Evolutionary conservation across 176 grass and related monocot genomes (phyloP), one percentile per base, ranked within the genome.

Genomic region (Calamus simplicifolius): DNA sequence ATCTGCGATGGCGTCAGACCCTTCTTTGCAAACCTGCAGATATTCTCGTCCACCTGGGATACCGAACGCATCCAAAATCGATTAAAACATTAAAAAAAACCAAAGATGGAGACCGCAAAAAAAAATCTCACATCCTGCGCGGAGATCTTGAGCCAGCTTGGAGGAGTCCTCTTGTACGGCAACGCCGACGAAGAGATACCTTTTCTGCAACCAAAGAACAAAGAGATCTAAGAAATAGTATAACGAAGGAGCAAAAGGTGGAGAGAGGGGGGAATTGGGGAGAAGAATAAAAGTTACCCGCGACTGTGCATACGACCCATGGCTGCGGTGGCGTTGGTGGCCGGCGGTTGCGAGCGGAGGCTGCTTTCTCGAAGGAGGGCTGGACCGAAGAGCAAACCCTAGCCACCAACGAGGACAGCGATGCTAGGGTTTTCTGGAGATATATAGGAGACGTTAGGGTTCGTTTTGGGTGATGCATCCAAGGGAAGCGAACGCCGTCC

Each of bases 231-330:
- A 43, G 10, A 43, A 2, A 43, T 43, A 13, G 35, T 13, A 12
- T 13, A 43, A 13, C 8, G 35, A 43, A 26, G 16, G 23, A 4
- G 19, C 16, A 5, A 52, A 49, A 5, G 57, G 18, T 1, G 0
- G 3, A 28, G 5, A 1, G 6, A 4, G 3, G 8, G n/a, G 13
- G 4, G 3, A 15, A 12, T 0, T 0, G 10, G 17, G 15, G 5
- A 3, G 2, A 3, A 17, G 49, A 68, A 4, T 2, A 26, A 30
- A n/a, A 12, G 2, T 70, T 82, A 86, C 84, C 89, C 85, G 62
- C 74, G 74, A 73, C 89, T 95, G 74, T 95, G 89, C 89, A 95
- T 95, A 51, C 89, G 89, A 55, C 89, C 89, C 89, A 95, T 95
- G 81, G 78, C 26, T 61, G 63, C 64, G 70, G 50, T 48, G 70